Evolutionary conservation across 2,329 filamentous ascomycete species (phyloP).

Genomic region (Neofusicoccum parvum): DNA sequence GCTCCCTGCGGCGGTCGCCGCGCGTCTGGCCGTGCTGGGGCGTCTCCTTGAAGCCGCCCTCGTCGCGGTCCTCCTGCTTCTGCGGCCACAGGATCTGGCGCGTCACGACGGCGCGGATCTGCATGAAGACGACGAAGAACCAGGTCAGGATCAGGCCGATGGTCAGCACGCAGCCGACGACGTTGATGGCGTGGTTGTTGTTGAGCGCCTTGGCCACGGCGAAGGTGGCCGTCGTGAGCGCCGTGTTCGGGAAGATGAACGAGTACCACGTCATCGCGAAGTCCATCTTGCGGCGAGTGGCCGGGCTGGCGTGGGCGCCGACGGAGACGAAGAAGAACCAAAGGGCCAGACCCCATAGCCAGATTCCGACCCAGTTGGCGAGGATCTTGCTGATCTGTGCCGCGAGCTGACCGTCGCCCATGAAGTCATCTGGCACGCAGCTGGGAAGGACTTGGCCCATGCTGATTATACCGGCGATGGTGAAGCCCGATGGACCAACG

Average conservation of each 20-base stretch:
- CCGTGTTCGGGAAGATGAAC: constrained; percentile 81
- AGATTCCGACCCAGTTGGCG: constrained; percentile 68
- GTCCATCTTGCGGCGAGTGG: constrained; percentile 62
- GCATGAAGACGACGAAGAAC: constrained; percentile 67
- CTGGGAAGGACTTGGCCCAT: constrained; percentile 57
- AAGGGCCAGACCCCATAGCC: constrained; percentile 79
- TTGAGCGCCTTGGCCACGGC: constrained; percentile 59
- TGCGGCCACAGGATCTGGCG: constrained; percentile 76
- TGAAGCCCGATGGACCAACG: constrained; percentile 75
- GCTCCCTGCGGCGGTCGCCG: constrained; percentile 7
- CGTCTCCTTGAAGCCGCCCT: constrained; percentile 56
- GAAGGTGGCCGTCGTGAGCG: constrained; percentile 71
- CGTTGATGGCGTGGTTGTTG: constrained; percentile 56
- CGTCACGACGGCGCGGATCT: constrained; percentile 67
- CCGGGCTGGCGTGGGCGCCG: constrained; percentile 72
- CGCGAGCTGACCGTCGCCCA: constrained; percentile 58
- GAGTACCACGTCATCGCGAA: constrained; percentile 88
- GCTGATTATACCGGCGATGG: constrained; percentile 60
- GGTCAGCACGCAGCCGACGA: constrained; percentile 70
- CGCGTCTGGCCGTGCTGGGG: constrained; percentile 8
- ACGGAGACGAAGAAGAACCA: constrained; percentile 84
- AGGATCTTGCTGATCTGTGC: constrained; percentile 58
- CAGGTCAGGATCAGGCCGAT: constrained; percentile 68
- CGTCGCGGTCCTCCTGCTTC: constrained; percentile 66
- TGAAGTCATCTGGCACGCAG: constrained; percentile 56